Base-by-base conservation (phyloP, 768 basidiomycete species). In the Paxillus rubicundulus region DNA sequence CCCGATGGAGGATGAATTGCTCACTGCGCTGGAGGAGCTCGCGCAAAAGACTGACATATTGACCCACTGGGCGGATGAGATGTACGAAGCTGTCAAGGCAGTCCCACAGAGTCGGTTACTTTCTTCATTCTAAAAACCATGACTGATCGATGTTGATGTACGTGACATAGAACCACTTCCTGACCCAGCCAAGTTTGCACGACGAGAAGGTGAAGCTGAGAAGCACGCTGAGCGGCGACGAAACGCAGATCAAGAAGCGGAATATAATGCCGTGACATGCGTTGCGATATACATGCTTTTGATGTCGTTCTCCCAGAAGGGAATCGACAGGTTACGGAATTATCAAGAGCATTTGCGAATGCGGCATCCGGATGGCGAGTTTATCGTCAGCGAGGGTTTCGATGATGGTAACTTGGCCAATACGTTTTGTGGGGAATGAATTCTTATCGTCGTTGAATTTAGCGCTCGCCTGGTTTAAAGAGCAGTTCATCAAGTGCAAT, bases 21-120 rank as follows among this genome's bases (percentile, higher is more conserved):
- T 97, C n/a, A 82, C 77, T 2, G 69, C 73, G 17, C 73, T 98
- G 39, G 96, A 98, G 65, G 89, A 95, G 57, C 74, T 95, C 3
- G 96, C 95, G 32, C 92, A 97, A 77, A 99, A 98, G 79, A 96
- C 96, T 32, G 86, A 90, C 54, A 93, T 95, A 47, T 73, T 98
- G 53, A 89, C 89, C 51, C 87, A 89, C 55, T 96, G 94, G 84
- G 97, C 90, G 18, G 96, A 98, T 58, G 89, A 93, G 76, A 87
- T 97, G 82, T 89, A 91, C 61, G 89, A 91, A 61, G 85, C 84
- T 63, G 88, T 93, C 24, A 92, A 92, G 67, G 87, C 84, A 14
- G 76, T 89, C 33, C 89, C 91, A 18, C 85, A 90, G 69, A 91
- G 89, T 92, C 60, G 37, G 89, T 78, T 52, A 21, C 28, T 44